Base-by-base conservation (phyloP, 805 yeast species). In the Lipomyces yamadae region DNA sequence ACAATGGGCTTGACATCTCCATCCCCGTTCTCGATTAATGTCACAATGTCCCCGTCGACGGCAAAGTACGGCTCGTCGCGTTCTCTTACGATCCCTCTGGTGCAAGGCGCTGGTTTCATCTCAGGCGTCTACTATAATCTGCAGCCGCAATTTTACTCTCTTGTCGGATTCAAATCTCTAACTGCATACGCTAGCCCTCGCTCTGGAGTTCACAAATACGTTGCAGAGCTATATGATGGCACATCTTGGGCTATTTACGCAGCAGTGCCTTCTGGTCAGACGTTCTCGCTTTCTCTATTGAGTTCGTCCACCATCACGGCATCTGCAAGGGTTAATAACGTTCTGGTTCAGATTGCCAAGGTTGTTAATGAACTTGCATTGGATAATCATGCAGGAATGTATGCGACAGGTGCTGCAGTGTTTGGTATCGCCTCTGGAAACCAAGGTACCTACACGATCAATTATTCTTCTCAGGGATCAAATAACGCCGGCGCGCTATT, bases 201-300 rank as follows among this genome's bases (percentile, higher is more conserved):
- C 67, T 63, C 81, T 57, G 77, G 82, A 18, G 74, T 83, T n/a
- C 75, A 78, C 62, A 91, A 89, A 75, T 90, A 86, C 74, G 76
- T 80, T 33, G 81, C 84, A 3, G 78, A 80, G 7, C 80, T 91
- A 62, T 82, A 83, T 71, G 86, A 87, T 75, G 84, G 82, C 37
- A 81, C 81, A 15, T 80, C 76, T 13, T 91, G 96, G 95, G 79
- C 86, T n/a, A 78, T 91, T 42, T 91, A 89, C 72, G 86, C 86
- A 18, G 81, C 80, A 65, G 73, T 78, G 45, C 72, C 80, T 59
- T 72, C 63, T 53, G 65, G 70, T 29, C 73, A 65, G 71, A 75
- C 56, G 73, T 82, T 71, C 62, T 59, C 29, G 39, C 42, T 75
- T 77, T 66, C 37, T 37, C 68, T 32, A 80, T 79, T 60, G 75